Conservation (phyloP, 352 stramenopile genomes). For the Thraustochytrium sp. region DNA sequence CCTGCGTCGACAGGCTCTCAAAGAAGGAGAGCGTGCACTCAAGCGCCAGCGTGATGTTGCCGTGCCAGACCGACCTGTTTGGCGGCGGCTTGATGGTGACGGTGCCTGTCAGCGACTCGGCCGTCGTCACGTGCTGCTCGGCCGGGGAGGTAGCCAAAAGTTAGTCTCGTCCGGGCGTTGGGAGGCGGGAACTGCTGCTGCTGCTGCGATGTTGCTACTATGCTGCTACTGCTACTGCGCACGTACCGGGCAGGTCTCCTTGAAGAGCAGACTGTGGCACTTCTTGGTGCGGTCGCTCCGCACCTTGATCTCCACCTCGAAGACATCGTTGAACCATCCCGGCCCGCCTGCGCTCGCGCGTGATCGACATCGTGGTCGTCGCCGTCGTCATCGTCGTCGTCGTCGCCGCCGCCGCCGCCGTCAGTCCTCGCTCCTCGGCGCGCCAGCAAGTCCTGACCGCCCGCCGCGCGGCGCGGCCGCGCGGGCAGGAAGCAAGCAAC, state of each 20-base stretch:
- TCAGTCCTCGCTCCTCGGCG: no score
- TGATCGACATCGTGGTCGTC: no score
- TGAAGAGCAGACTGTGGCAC: constrained; percentile 20
- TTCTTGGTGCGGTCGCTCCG: not conserved
- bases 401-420: no score
- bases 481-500: no score
- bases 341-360: constrained; percentile 9
- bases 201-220: no score
- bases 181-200: no score
- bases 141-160: not conserved
- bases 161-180: not conserved
- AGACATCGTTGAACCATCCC: constrained; percentile 39
- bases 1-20: not conserved
- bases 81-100: not conserved
- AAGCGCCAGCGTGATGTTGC: not conserved
- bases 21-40: constrained; percentile 34
- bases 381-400: no score
- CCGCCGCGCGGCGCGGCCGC: no score
- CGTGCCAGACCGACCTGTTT: not conserved
- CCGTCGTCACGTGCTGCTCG: not conserved
- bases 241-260: constrained; percentile 38
- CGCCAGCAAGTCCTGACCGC: no score
- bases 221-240: not conserved
- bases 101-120: not conserved
- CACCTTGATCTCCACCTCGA: constrained; percentile 1